phyloP scores from a whole-genome alignment of 345 rosid genomes.

The Ricinus communis region DNA sequence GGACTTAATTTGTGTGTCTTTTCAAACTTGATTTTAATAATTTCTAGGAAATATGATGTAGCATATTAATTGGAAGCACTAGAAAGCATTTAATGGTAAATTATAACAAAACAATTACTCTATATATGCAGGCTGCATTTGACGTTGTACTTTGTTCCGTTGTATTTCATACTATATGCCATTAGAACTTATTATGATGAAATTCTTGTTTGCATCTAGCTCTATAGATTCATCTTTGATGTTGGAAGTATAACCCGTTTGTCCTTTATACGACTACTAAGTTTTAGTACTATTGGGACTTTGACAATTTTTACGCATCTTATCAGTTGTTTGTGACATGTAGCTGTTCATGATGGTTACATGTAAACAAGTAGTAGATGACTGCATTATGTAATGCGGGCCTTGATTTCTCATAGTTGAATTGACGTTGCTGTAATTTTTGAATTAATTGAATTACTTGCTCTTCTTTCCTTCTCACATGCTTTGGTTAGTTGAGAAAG shows the following conservation, averaged over 20 bases:
- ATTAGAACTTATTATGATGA: not conserved
- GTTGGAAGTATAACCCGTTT: not conserved
- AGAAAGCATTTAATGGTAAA: not conserved
- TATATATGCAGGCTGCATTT: not conserved
- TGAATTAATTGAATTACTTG: not conserved
- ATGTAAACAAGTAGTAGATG: not conserved
- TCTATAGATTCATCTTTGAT: not conserved
- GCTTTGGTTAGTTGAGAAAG: not conserved
- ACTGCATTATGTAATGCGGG: not conserved
- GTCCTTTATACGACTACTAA: not conserved
- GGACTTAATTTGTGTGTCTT: not conserved
- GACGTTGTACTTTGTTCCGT: not conserved
- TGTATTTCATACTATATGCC: not conserved
- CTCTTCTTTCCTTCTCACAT: not conserved
- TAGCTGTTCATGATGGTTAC: not conserved
- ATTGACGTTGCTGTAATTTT: not conserved
- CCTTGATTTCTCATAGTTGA: not conserved
- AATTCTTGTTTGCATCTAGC: not conserved
- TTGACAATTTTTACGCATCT: not conserved
- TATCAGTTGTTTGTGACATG: not conserved
- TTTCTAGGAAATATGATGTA: not conserved
- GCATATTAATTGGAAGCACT: constrained; percentile 1
- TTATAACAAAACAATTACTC: not conserved
- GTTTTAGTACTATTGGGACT: not conserved
- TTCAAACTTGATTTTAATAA: not conserved